These are phyloP conservation scores for Nidula niveotomentosa DNA, from an alignment of 1,284 basidiomycete species.

Conservation along the genomic window DNA sequence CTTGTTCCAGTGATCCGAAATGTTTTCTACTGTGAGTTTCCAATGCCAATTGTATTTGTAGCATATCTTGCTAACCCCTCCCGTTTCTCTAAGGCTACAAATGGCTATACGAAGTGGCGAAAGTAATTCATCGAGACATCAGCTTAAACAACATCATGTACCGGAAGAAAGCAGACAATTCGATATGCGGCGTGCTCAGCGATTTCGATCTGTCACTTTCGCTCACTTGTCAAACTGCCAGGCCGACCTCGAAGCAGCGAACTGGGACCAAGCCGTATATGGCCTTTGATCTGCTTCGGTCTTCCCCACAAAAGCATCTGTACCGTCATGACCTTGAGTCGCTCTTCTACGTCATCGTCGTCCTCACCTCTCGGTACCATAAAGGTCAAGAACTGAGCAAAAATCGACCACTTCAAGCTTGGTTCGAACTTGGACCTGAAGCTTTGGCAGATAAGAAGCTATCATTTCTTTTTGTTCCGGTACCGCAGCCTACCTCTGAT, in stretches of 20 bases:
- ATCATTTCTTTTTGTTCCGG: neutral
- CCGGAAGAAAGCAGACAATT: slow-evolving; percentile 3
- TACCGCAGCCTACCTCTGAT: neutral
- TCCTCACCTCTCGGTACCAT: slow-evolving; percentile 2
- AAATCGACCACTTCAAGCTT: neutral
- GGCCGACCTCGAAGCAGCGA: slow-evolving; percentile 2
- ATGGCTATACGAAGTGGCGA: slow-evolving; percentile 10
- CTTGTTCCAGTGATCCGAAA: slow-evolving; percentile 6
- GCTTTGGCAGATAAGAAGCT: neutral
- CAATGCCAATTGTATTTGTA: neutral
- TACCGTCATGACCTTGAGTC: slow-evolving; percentile 17
- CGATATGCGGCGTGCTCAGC: slow-evolving; percentile 12
- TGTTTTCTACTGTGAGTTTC: slow-evolving; percentile 11
- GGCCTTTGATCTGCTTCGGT: slow-evolving; percentile 11
- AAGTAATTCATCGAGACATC: slow-evolving; percentile 16
- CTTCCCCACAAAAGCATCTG: neutral
- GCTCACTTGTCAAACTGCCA: neutral
- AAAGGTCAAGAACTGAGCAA: slow-evolving; percentile 1
- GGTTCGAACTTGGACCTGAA: neutral
- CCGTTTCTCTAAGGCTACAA: slow-evolving; percentile 9
- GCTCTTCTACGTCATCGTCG: slow-evolving; percentile 12
- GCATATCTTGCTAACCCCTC: neutral
- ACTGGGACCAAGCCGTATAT: slow-evolving; percentile 15
- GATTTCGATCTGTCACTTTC: slow-evolving; percentile 14
- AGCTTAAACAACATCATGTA: slow-evolving; percentile 14